Evolutionary conservation across 2,329 filamentous ascomycete genomes (phyloP).

Genomic region (Trichoderma sp.): DNA sequence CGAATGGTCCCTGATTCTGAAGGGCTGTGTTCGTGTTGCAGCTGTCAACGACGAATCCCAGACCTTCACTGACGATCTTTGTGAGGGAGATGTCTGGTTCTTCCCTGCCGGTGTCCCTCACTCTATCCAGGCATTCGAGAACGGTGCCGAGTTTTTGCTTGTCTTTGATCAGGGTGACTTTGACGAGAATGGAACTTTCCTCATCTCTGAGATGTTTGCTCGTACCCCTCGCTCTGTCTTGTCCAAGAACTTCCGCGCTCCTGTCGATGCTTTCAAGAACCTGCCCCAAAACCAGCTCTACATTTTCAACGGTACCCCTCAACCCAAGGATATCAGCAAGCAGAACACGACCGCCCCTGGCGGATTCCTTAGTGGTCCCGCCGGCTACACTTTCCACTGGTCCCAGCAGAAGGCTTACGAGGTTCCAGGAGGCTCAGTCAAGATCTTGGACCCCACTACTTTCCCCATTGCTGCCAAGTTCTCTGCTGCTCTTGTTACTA

Average conservation of each 20-base stretch:
- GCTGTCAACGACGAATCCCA: constrained; percentile 57
- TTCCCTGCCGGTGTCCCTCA: constrained; percentile 56
- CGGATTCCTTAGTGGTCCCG: constrained; percentile 45
- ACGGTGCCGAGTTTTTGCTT: constrained; percentile 61
- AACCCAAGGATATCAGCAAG: constrained; percentile 49
- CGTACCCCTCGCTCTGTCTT: constrained; percentile 57
- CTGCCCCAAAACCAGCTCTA: constrained; percentile 54
- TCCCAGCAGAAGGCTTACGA: constrained; percentile 54
- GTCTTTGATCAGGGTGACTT: constrained; percentile 64
- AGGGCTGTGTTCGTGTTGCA: constrained; percentile 56
- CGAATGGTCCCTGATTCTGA: constrained; percentile 58
- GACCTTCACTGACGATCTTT: constrained; percentile 43
- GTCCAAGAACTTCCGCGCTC: constrained; percentile 57
- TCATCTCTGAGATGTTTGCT: constrained; percentile 57
- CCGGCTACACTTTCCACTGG: constrained; percentile 55
- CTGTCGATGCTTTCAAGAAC: constrained; percentile 52
- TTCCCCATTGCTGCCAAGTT: constrained; percentile 62
- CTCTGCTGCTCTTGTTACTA: constrained; percentile 59
- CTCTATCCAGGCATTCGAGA: constrained; percentile 58
- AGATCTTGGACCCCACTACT: constrained; percentile 60
- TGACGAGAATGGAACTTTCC: constrained; percentile 63
- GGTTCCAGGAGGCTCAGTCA: constrained; percentile 61
- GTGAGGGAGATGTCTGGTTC: constrained; percentile 58
- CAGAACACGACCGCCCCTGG: constrained; percentile 53
- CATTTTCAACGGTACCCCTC: constrained; percentile 57